Base-by-base conservation (phyloP, 1,284 basidiomycete species). In the Paramarasmius palmivorus region DNA sequence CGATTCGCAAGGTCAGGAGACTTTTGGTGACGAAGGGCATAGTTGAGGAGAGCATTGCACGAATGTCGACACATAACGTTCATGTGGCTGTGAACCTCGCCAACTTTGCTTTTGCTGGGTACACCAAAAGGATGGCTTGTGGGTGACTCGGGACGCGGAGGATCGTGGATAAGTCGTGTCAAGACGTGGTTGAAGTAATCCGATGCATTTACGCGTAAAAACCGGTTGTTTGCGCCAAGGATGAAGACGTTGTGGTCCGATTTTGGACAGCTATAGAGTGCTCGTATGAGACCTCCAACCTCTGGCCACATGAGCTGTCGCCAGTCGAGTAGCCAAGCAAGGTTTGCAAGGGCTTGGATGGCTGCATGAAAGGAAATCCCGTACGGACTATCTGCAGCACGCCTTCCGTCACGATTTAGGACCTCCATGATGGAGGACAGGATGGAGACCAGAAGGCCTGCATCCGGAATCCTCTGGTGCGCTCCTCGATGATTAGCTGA, bases 41-140 rank as follows among this genome's bases (percentile, higher is more conserved):
- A 90, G 54, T 84, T 76, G 2, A 92, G 61, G 23, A 92, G 76
- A 0, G 82, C 60, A 63, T 90, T 87, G 68, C 83, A 88, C 0
- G 79, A 69, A 15, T 70, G 65, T 2, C 73, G 55, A 52, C 76
- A 71, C 12, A 86, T 62, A 32, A n/a, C 4, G 6, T 22, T 22
- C 44, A 32, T 46, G 7, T 5, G 19, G 10, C 19, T 41, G 29
- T 12, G 29, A 32, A 12, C 12, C 29, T 0, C 66, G 65, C 15
- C 42, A 9, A 26, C 37, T 41, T 14, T 45, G 20, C 15, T 50
- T 56, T 4, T 45, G 19, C 15, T 20, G 22, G 8, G 51, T 34
- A 15, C 12, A 46, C 50, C 50, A 49, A 9, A 17, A 10, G 4
- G 72, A 75, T 38, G 72, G 63, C 56, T 54, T 54, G 32, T 41